Evolutionary conservation across 257 asterid species (phyloP).

Genomic region (Striga asiatica): DNA sequence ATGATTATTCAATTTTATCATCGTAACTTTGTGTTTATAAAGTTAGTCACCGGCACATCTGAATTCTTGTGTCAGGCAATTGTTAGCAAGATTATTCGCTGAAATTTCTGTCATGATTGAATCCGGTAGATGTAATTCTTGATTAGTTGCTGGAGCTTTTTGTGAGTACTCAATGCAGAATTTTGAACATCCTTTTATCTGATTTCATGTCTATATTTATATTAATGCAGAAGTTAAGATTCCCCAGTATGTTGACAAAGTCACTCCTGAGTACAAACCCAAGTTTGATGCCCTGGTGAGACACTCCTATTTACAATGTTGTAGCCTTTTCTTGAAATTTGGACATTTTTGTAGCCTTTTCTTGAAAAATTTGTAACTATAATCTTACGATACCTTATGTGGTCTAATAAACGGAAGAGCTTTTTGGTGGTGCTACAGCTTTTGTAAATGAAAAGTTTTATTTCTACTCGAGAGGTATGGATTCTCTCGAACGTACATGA

Average conservation of each 20-base stretch:
- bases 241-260: constrained; percentile 76
- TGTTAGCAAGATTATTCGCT: not conserved
- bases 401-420: not conserved
- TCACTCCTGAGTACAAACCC: constrained; percentile 80
- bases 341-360: not conserved
- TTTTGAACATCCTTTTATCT: constrained; percentile 11
- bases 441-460: constrained; percentile 10
- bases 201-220: constrained; percentile 1
- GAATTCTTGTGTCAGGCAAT: not conserved
- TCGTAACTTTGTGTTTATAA: not conserved
- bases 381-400: not conserved
- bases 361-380: not conserved
- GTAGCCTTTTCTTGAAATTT: not conserved
- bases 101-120: constrained; percentile 4
- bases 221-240: constrained; percentile 52
- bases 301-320: not conserved
- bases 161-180: not conserved
- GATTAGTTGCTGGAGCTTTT: not conserved
- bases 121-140: not conserved
- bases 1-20: not conserved
- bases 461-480: not conserved
- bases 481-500: constrained; percentile 2
- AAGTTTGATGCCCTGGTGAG: constrained; percentile 85
- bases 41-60: not conserved
- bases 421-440: not conserved